Percentiles rank a stretch among this genome's conserved stretches.
Evolutionary conservation across 176 grass and related monocot genomes (phyloP).

Genomic region (Avena insularis): DNA sequence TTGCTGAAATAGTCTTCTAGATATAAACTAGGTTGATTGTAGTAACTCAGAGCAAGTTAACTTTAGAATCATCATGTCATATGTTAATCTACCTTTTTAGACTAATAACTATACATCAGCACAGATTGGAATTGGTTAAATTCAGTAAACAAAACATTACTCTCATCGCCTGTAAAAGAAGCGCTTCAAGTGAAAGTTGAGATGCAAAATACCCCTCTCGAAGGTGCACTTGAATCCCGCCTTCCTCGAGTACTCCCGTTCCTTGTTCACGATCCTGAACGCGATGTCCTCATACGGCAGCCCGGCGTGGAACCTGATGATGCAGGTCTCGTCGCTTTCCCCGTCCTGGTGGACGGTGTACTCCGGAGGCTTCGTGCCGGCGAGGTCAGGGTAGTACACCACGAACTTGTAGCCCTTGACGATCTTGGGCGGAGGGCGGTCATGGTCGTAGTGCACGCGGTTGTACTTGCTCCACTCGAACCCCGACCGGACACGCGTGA

Average conservation of each 20-base stretch:
- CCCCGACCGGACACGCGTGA: conserved; percentile 40
- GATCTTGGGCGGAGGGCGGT: conserved; percentile 43
- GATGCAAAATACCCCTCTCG: conserved; percentile 34
- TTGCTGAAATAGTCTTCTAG: no score
- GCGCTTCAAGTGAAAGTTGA: conserved; percentile 49
- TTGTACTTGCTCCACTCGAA: conserved; percentile 62
- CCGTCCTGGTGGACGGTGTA: conserved; percentile 46
- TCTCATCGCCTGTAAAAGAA: conserved; percentile 50
- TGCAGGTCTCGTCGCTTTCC: conserved; percentile 39
- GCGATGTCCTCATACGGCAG: conserved; percentile 52
- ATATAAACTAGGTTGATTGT: no score
- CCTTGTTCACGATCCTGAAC: conserved; percentile 55
- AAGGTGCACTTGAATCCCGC: conserved; percentile 52
- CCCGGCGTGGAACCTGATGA: conserved; percentile 47
- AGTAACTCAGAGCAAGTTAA: not conserved
- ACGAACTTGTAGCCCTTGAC: conserved; percentile 53
- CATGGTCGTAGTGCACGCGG: conserved; percentile 46
- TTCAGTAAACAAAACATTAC: not conserved
- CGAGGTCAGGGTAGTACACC: conserved; percentile 49
- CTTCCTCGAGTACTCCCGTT: conserved; percentile 51
- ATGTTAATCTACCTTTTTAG: not conserved
- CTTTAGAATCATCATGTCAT: not conserved
- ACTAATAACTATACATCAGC: not conserved
- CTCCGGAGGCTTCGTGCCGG: conserved; percentile 7
- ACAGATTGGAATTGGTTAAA: not conserved